These are phyloP conservation scores for Arthrobotrys megalospora DNA, from an alignment of 2,329 filamentous ascomycete genomes.

Conservation along the genomic window DNA sequence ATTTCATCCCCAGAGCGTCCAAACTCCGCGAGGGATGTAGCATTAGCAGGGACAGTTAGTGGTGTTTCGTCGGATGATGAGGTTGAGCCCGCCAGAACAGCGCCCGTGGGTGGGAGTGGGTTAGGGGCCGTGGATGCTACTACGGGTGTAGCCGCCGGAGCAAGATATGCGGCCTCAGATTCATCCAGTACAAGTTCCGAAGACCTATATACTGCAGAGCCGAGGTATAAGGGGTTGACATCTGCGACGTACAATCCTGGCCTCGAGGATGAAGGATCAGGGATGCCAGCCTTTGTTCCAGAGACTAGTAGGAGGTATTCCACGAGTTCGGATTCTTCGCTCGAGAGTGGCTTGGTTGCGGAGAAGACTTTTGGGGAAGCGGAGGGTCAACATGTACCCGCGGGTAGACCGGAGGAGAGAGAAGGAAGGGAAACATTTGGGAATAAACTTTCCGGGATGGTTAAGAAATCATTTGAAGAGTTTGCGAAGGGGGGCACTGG, in stretches of 20 bases:
- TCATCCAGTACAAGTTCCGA: slow-evolving; percentile 40
- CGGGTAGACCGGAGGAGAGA: not conserved
- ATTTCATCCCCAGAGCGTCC: slow-evolving; percentile 43
- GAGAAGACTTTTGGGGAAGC: slow-evolving; percentile 51
- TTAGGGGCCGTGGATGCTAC: not conserved
- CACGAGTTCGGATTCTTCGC: slow-evolving; percentile 27
- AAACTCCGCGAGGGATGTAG: slow-evolving; percentile 37
- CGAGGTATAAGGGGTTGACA: slow-evolving; percentile 48
- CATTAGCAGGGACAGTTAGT: slow-evolving; percentile 32
- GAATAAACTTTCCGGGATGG: slow-evolving; percentile 7
- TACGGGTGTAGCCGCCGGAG: not conserved
- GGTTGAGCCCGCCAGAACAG: slow-evolving; percentile 5
- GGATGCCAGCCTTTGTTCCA: slow-evolving; percentile 50
- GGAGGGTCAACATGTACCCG: not conserved
- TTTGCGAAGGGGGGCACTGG: slow-evolving; percentile 36
- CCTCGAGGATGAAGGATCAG: slow-evolving; percentile 32
- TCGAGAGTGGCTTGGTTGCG: not conserved
- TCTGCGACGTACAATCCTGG: slow-evolving; percentile 55
- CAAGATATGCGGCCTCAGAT: slow-evolving; percentile 37
- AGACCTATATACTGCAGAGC: slow-evolving; percentile 48
- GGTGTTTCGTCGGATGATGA: slow-evolving; percentile 35
- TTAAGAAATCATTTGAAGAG: slow-evolving; percentile 38
- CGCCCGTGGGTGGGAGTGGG: slow-evolving; percentile 6
- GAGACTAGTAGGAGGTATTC: slow-evolving; percentile 21
- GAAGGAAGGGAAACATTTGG: slow-evolving; percentile 44